These are phyloP conservation scores for Aspergillus tubingensis DNA, from an alignment of 2,329 filamentous ascomycete genomes.

Conservation along the genomic window DNA sequence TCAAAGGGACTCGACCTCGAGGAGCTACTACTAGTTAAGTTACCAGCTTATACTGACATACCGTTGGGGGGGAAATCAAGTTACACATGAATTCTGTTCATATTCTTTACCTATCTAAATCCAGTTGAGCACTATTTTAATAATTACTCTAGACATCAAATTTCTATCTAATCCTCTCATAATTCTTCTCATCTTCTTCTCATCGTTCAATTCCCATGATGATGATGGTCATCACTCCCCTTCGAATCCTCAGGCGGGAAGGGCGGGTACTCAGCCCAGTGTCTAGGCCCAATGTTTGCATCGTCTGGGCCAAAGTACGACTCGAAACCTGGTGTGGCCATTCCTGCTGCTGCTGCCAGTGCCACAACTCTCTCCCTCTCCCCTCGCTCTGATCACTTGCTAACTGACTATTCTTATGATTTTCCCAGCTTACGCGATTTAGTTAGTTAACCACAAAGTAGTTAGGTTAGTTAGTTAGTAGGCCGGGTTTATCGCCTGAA, in stretches of 20 bases:
- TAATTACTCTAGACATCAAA: too few relatives aligned
- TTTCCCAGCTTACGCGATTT: not conserved
- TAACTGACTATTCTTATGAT: not conserved
- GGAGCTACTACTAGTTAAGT: too few relatives aligned
- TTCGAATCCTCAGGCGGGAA: conserved; percentile 7
- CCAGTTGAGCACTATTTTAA: too few relatives aligned
- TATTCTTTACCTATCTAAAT: too few relatives aligned
- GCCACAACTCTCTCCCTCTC: not conserved
- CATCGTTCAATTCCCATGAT: not conserved
- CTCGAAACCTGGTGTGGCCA: not conserved
- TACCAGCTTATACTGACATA: too few relatives aligned
- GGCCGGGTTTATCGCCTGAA: not conserved
- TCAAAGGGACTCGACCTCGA: too few relatives aligned
- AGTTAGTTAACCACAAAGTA: not conserved
- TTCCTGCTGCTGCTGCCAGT: not conserved
- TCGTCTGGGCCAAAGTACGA: conserved; percentile 6
- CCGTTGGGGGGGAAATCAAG: too few relatives aligned
- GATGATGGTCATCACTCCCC: not conserved
- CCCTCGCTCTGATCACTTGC: not conserved
- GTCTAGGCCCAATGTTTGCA: conserved; percentile 14
- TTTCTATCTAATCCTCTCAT: too few relatives aligned
- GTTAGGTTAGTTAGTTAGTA: too few relatives aligned
- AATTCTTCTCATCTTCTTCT: not conserved
- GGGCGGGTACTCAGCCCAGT: conserved; percentile 16
- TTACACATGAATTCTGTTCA: too few relatives aligned